phyloP scores from a whole-genome alignment of 2,329 filamentous ascomycete genomes.

The Colletotrichum sidae region DNA sequence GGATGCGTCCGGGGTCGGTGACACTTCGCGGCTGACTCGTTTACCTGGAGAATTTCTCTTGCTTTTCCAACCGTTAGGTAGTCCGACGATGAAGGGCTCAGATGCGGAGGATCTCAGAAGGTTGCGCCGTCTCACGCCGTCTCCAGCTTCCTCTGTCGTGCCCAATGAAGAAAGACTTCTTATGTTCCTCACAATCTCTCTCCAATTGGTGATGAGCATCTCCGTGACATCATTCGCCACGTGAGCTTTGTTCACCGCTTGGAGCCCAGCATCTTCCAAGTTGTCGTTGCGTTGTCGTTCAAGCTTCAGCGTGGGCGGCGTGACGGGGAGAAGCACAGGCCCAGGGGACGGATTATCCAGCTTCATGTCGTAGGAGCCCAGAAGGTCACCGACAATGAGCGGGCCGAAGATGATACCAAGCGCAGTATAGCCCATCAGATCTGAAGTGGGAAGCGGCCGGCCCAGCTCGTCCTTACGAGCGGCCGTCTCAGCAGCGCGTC shows the following conservation, averaged over 20 bases:
- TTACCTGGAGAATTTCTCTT: slow-evolving; percentile 35
- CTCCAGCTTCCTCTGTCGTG: slow-evolving; percentile 34
- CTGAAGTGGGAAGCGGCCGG: slow-evolving; percentile 63
- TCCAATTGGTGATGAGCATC: slow-evolving; percentile 76
- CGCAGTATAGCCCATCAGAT: slow-evolving; percentile 73
- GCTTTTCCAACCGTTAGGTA: slow-evolving; percentile 51
- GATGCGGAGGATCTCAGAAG: slow-evolving; percentile 54
- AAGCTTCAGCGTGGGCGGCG: slow-evolving; percentile 56
- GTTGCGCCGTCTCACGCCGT: slow-evolving; percentile 30
- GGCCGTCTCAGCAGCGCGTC: slow-evolving; percentile 65
- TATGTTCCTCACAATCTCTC: slow-evolving; percentile 72
- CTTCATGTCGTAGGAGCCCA: slow-evolving; percentile 63
- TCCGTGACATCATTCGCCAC: slow-evolving; percentile 70
- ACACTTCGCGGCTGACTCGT: slow-evolving; percentile 43
- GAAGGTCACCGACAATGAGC: slow-evolving; percentile 68
- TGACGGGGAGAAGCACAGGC: slow-evolving; percentile 54
- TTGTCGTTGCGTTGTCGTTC: slow-evolving; percentile 48
- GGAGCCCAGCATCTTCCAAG: slow-evolving; percentile 40
- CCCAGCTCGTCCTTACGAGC: slow-evolving; percentile 64
- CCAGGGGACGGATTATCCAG: slow-evolving; percentile 55
- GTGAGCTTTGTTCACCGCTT: slow-evolving; percentile 65
- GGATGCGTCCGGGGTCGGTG: slow-evolving; percentile 52
- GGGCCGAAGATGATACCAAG: slow-evolving; percentile 75
- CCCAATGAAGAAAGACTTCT: slow-evolving; percentile 56
- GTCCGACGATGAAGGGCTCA: slow-evolving; percentile 52